Evolutionary conservation across 306 rosid genomes (phyloP).

Genomic region (Pueraria montana): DNA sequence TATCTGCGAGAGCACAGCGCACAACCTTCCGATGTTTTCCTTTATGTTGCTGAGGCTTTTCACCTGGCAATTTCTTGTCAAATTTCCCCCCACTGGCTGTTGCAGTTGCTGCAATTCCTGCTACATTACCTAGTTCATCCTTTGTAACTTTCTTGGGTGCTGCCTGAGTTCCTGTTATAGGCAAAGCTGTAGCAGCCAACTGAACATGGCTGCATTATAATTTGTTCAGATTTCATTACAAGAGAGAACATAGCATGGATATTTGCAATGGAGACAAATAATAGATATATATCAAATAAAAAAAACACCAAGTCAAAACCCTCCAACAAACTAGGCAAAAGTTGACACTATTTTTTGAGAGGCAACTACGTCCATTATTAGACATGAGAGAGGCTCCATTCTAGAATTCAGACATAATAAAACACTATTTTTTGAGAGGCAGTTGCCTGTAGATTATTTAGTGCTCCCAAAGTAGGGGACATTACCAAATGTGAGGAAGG

Average conservation of each 20-base stretch:
- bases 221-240: conserved; percentile 39
- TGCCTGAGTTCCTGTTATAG: conserved; percentile 91
- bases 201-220: conserved; percentile 79
- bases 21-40: conserved; percentile 92
- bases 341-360: not conserved
- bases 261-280: not conserved
- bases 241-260: not conserved
- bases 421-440: no score
- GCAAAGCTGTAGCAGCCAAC: conserved; percentile 91
- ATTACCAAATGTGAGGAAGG: not conserved
- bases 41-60: conserved; percentile 78
- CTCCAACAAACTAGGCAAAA: not conserved
- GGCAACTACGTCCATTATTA: no score
- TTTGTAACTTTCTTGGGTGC: conserved; percentile 76
- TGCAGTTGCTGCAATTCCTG: conserved; percentile 90
- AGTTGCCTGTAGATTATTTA: not conserved
- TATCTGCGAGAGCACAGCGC: conserved; percentile 12
- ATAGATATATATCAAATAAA: not conserved
- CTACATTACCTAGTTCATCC: conserved; percentile 80
- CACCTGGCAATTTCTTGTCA: conserved; percentile 88
- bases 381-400: no score
- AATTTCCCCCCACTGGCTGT: conserved; percentile 98
- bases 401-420: no score
- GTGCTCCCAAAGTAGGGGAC: conserved; percentile 1
- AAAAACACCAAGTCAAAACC: not conserved